Base-by-base conservation (phyloP, 208 protist species). In the Trypanosoma lewisi region DNA sequence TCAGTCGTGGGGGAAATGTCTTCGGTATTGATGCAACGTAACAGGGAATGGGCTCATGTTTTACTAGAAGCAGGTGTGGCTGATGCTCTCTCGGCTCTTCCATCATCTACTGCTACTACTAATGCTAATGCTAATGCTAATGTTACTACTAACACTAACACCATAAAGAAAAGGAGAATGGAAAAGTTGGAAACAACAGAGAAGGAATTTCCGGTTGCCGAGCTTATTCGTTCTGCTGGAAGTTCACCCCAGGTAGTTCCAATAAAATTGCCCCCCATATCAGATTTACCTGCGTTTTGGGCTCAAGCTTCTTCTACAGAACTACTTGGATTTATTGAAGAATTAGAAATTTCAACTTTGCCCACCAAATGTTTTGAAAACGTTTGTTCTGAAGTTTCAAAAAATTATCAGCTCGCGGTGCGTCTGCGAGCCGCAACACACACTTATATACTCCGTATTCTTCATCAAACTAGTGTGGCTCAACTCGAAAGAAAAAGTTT, bases 21-120 rank as follows among this genome's bases (percentile, higher is more conserved):
- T 12, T 25, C 75, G 1, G 50, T 41, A 3, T 63, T 94, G 23
- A 31, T 96, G 11, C 47, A 49, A 5, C 73, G 70, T 4, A 74
- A 86, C 54, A 55, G 50, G 27, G 47, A 48, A 23, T 95, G 89
- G 87, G 79, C 75, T 0, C 5, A 61, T 12, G 54, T 78, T 2
- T 67, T 93, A 17, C 63, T 79, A 2, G 83, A 92, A 8, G 78
- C 77, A 9, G 89, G 82, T 27, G 60, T 93, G 0, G 65, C 74
- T 8, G 73, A 89, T 28, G 72, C 71, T 19, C 54, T 64, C 41
- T 34, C 47, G 5, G 9, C 31, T 19, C 8, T 55, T 53, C 47
- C 55, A 55, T 9, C 56, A 6, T 31, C 63, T 44, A 56, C 44
- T 8, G 6, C 36, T 2, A 17, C 52, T 44, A 36, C 59, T 12